These are phyloP conservation scores for Penicillium sp. DNA, from an alignment of 2,329 filamentous ascomycete genomes.

Conservation along the genomic window DNA sequence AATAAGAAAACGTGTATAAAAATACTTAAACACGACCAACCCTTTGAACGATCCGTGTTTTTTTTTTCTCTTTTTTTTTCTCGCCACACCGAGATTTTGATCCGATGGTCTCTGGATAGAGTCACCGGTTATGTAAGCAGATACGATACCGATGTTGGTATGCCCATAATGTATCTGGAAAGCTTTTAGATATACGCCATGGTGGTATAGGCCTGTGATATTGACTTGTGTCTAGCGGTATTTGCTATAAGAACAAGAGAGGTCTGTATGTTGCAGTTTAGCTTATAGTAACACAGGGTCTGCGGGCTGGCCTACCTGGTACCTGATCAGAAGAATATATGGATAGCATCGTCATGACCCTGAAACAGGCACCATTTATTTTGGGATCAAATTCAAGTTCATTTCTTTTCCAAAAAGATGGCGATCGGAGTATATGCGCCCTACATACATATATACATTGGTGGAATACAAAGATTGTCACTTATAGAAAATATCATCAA, in stretches of 20 bases:
- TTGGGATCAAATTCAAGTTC: background rate
- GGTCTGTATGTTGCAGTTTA: background rate
- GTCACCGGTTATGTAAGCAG: constrained; percentile 16
- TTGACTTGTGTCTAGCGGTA: background rate
- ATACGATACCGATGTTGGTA: background rate
- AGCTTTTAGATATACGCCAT: background rate
- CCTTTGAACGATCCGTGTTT: background rate
- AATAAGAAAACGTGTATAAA: background rate
- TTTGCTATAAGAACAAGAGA: background rate
- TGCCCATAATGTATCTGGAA: background rate
- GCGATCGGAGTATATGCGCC: background rate
- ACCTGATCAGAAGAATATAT: background rate
- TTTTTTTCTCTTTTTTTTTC: constrained; percentile 1
- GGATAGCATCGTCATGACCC: background rate
- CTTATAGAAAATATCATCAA: background rate
- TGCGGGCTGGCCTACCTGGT: background rate
- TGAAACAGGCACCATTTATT: background rate
- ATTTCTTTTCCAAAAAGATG: background rate
- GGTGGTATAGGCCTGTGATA: background rate
- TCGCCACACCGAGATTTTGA: constrained; percentile 24
- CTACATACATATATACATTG: background rate
- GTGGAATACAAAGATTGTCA: background rate
- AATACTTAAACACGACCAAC: background rate
- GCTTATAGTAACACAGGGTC: background rate
- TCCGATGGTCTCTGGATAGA: constrained; percentile 14